phyloP scores from a whole-genome alignment of 441 rosid genomes.

The Jatropha podagrica region DNA sequence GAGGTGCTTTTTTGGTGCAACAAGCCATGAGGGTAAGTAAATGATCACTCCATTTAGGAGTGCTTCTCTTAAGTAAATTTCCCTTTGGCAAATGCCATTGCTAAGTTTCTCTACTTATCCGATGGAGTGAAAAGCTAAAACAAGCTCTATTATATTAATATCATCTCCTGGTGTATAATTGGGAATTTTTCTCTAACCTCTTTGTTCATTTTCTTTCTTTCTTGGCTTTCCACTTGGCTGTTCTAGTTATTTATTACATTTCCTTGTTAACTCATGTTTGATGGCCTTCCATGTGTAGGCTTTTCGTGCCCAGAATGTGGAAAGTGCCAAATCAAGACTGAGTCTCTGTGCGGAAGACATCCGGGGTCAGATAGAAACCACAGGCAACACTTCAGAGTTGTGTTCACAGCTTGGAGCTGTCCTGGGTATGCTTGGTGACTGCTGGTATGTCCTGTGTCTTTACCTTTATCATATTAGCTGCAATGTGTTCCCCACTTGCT shows the following conservation, averaged over 20 bases:
- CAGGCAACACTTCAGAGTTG: constrained; percentile 72
- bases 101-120: not conserved
- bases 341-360: constrained; percentile 81
- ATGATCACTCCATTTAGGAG: not conserved
- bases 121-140: not conserved
- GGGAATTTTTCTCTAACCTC: not conserved
- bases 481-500: not conserved
- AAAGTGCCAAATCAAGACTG: constrained; percentile 93
- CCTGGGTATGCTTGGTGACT: constrained; percentile 98
- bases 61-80: too few relatives aligned
- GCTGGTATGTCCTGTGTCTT: constrained; percentile 60
- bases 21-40: constrained; percentile 93
- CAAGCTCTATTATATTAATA: not conserved
- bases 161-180: not conserved
- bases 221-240: not conserved
- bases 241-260: not conserved
- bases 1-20: constrained; percentile 96
- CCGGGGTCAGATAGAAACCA: constrained; percentile 60
- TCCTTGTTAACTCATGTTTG: constrained; percentile 9
- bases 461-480: not conserved
- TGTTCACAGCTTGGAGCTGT: constrained; percentile 99
- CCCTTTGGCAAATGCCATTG: not conserved
- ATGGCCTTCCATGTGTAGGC: constrained; percentile 49
- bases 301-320: constrained; percentile 76
- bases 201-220: not conserved